These are phyloP conservation scores for Xylaria sp. DNA, from an alignment of 2,329 filamentous ascomycete species.

Conservation along the genomic window DNA sequence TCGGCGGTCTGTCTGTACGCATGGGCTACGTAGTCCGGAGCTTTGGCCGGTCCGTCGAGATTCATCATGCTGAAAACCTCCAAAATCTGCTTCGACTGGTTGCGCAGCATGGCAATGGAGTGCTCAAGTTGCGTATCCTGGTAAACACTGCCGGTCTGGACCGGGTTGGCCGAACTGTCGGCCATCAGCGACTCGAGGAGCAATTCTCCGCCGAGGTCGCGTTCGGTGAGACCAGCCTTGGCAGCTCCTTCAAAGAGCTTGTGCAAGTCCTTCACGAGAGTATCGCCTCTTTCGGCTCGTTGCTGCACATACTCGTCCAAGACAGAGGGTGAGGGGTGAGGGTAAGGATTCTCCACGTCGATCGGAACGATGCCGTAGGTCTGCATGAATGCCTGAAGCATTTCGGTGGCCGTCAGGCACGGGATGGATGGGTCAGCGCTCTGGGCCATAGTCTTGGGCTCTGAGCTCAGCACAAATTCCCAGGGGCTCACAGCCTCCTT, in stretches of 20 bases:
- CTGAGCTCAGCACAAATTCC: background rate
- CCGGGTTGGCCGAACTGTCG: constrained; percentile 22
- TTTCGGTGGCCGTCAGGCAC: constrained; percentile 14
- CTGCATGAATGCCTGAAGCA: constrained; percentile 23
- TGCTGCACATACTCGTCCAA: constrained; percentile 24
- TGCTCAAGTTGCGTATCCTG: constrained; percentile 29
- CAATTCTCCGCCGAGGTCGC: constrained; percentile 23
- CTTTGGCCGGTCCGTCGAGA: constrained; percentile 12
- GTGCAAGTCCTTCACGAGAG: constrained; percentile 25
- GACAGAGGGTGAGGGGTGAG: constrained; percentile 12
- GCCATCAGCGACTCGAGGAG: constrained; percentile 26
- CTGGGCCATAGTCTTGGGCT: background rate
- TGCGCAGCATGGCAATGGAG: constrained; percentile 25
- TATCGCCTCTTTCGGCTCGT: constrained; percentile 27
- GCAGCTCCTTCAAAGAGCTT: constrained; percentile 25
- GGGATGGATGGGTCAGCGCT: constrained; percentile 1
- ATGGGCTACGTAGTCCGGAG: constrained; percentile 24
- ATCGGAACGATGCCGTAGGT: constrained; percentile 24
- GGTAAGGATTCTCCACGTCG: constrained; percentile 9
- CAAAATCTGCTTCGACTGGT: constrained; percentile 23
- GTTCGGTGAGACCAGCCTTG: constrained; percentile 25
- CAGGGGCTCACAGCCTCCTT: background rate
- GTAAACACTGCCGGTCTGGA: constrained; percentile 20
- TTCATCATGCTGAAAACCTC: constrained; percentile 22
- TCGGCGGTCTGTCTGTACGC: constrained; percentile 21